Conservation (phyloP, 768 basidiomycete species). For the Tephrocybe sp. region DNA sequence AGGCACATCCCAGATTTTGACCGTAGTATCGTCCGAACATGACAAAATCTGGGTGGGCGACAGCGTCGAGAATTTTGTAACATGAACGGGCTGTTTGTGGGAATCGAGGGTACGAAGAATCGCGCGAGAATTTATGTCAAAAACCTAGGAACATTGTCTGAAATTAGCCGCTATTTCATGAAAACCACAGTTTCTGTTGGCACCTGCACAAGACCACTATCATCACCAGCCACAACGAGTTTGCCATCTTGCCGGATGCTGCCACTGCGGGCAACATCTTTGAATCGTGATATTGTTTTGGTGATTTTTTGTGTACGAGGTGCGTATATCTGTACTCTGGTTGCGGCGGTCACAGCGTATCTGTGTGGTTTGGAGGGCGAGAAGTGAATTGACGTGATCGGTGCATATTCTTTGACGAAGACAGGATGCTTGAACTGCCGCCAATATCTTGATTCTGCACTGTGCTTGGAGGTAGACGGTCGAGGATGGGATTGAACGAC, state of each 20-base stretch:
- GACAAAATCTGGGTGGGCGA: conserved; percentile 85
- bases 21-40: conserved; percentile 95
- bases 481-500: conserved; percentile 62
- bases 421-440: conserved; percentile 86
- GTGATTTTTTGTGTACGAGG: conserved; percentile 95
- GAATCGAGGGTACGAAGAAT: conserved; percentile 90
- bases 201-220: conserved; percentile 86
- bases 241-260: conserved; percentile 92
- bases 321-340: conserved; percentile 92
- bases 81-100: conserved; percentile 96
- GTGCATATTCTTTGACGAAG: conserved; percentile 96
- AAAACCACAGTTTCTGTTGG: conserved; percentile 12
- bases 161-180: neutral
- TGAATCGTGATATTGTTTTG: conserved; percentile 96
- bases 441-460: conserved; percentile 82
- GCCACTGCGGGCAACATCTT: conserved; percentile 91
- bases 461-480: conserved; percentile 56
- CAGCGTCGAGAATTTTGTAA: conserved; percentile 86
- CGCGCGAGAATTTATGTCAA: conserved; percentile 91
- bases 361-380: conserved; percentile 84
- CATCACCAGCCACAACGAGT: conserved; percentile 92
- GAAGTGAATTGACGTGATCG: conserved; percentile 94
- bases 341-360: conserved; percentile 94
- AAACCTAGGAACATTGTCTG: conserved; percentile 53
- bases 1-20: conserved; percentile 93